Conservation (phyloP, 106 monocot genomes). For the Gastrodia elata region DNA sequence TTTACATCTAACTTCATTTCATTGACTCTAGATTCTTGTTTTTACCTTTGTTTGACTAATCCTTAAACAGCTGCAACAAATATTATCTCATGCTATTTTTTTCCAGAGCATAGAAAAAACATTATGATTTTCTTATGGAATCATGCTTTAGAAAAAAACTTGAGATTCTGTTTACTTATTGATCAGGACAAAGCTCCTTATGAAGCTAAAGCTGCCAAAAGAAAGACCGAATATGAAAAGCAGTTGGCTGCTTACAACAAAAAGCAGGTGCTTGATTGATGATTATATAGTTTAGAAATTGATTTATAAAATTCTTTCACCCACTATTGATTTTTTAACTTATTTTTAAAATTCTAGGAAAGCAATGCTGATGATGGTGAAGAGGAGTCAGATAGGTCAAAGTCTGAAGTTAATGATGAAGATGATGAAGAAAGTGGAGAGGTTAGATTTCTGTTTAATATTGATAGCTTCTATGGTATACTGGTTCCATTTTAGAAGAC, state of each 20-base stretch:
- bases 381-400: constrained; percentile 31
- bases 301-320: neutral
- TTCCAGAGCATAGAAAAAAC: neutral
- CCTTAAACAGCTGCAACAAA: neutral
- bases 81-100: neutral
- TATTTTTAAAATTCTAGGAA: neutral
- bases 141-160: neutral
- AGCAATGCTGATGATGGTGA: constrained; percentile 17
- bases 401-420: constrained; percentile 30
- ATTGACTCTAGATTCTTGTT: neutral
- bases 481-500: neutral
- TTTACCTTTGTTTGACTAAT: neutral
- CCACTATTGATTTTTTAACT: neutral
- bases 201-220: constrained; percentile 31
- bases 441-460: constrained; percentile 6
- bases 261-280: constrained; percentile 13
- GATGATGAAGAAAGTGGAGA: constrained; percentile 30
- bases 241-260: constrained; percentile 28
- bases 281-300: neutral
- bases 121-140: neutral
- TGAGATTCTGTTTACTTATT: neutral
- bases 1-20: neutral
- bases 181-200: constrained; percentile 27
- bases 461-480: neutral
- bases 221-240: constrained; percentile 31